Conservation (phyloP, 2,329 filamentous ascomycete species). For the Aspergillus eucalypticola region DNA sequence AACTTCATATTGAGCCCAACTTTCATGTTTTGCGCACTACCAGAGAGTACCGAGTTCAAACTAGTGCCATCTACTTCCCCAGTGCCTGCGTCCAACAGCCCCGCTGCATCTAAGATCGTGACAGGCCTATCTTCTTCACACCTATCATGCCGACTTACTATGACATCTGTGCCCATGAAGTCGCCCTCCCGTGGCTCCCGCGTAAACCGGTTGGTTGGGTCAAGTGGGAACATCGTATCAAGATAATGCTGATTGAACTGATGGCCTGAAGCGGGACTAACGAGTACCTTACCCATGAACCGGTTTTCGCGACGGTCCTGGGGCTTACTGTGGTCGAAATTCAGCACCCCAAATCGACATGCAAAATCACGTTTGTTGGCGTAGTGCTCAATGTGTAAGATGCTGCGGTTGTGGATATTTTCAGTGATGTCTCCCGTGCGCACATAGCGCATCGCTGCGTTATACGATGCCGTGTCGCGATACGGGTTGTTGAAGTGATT, state of each 20-base stretch:
- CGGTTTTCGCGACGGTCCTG: conserved; percentile 47
- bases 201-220: conserved; percentile 29
- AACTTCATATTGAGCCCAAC: conserved; percentile 3
- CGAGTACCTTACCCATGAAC: conserved; percentile 53
- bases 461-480: conserved; percentile 35
- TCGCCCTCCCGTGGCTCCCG: conserved; percentile 21
- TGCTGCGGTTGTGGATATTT: conserved; percentile 39
- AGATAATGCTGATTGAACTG: conserved; percentile 50
- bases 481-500: conserved; percentile 82
- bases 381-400: conserved; percentile 78
- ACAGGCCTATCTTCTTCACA: conserved; percentile 1
- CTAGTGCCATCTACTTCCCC: background rate
- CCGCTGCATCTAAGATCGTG: background rate
- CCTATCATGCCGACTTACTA: conserved; percentile 2
- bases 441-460: conserved; percentile 14
- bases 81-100: background rate
- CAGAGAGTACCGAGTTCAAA: background rate
- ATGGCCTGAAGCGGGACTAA: conserved; percentile 44
- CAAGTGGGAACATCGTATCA: conserved; percentile 44
- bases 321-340: conserved; percentile 50
- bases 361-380: conserved; percentile 74
- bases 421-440: conserved; percentile 26
- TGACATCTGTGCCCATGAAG: conserved; percentile 38
- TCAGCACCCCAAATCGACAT: conserved; percentile 70
- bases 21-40: background rate